These are phyloP conservation scores for Tuber melanosporum DNA, from an alignment of 495 filamentous ascomycete species.

Conservation along the genomic window DNA sequence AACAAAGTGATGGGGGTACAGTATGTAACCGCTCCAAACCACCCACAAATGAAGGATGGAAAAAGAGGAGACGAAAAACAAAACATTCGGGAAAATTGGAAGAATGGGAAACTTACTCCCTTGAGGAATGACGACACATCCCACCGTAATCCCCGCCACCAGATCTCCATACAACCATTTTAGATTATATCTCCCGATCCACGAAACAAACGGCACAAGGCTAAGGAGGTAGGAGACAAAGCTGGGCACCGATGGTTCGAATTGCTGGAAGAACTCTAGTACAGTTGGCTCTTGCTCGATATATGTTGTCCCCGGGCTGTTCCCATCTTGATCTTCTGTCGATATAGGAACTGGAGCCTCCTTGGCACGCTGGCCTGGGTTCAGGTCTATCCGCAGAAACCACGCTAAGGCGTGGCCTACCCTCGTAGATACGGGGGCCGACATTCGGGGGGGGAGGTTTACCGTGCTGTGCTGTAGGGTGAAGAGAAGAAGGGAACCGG, in stretches of 20 bases:
- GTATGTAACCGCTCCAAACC: not conserved
- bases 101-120: conserved; percentile 49
- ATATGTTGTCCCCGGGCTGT: conserved; percentile 68
- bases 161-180: conserved; percentile 86
- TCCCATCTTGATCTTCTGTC: conserved; percentile 56
- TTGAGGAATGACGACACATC: conserved; percentile 91
- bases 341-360: conserved; percentile 41
- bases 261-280: conserved; percentile 60
- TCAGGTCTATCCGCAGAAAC: conserved; percentile 77
- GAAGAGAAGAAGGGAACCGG: not conserved
- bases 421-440: conserved; percentile 46
- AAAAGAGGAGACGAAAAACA: not conserved
- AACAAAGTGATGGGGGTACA: not conserved
- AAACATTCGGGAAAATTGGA: not conserved
- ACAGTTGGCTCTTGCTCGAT: conserved; percentile 74
- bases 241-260: conserved; percentile 54
- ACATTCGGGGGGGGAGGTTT: conserved; percentile 3
- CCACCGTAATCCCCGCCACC: conserved; percentile 90
- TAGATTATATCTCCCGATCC: conserved; percentile 82
- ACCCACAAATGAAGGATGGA: not conserved
- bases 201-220: conserved; percentile 79
- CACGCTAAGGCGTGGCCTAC: conserved; percentile 70
- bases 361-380: conserved; percentile 41
- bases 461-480: not conserved
- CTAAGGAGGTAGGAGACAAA: conserved; percentile 55